These are phyloP conservation scores for Trametes elegans DNA, from an alignment of 768 basidiomycete genomes.

Conservation along the genomic window DNA sequence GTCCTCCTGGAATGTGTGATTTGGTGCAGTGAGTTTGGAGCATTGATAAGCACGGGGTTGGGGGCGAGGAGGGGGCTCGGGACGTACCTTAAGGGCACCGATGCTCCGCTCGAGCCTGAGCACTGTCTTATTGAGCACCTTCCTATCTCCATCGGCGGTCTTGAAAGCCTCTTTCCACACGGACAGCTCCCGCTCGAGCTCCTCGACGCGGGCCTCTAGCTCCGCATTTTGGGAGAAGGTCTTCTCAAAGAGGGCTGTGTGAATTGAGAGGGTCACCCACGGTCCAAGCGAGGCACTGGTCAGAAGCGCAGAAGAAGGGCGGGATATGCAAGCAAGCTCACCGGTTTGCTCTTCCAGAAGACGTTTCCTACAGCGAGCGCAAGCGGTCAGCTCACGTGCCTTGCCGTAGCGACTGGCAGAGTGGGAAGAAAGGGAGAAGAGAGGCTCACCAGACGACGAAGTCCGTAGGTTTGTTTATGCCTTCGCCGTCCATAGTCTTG, in stretches of 20 bases:
- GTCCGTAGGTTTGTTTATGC: constrained; percentile 11
- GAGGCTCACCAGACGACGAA: constrained; percentile 20
- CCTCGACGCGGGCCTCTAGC: constrained; percentile 32
- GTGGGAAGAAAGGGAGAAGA: background rate
- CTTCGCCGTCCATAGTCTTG: constrained; percentile 21
- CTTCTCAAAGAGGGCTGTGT: constrained; percentile 31
- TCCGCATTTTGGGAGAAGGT: constrained; percentile 33
- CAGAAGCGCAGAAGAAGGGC: background rate
- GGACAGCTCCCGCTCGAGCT: constrained; percentile 38
- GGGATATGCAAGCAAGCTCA: constrained; percentile 10
- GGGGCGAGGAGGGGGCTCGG: background rate
- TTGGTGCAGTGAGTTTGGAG: background rate
- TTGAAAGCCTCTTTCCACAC: constrained; percentile 41
- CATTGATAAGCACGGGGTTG: background rate
- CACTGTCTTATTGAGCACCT: constrained; percentile 27
- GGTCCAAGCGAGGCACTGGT: background rate
- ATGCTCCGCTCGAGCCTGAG: constrained; percentile 33
- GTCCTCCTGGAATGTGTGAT: constrained; percentile 31
- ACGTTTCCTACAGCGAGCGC: constrained; percentile 27
- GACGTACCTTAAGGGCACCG: constrained; percentile 31
- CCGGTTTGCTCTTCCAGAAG: constrained; percentile 36
- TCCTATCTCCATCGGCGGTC: constrained; percentile 35
- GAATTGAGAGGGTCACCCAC: background rate
- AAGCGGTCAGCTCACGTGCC: background rate
- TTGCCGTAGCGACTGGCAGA: background rate